These are phyloP conservation scores for Agaricus blazei DNA, from an alignment of 768 basidiomycete genomes.

Conservation along the genomic window DNA sequence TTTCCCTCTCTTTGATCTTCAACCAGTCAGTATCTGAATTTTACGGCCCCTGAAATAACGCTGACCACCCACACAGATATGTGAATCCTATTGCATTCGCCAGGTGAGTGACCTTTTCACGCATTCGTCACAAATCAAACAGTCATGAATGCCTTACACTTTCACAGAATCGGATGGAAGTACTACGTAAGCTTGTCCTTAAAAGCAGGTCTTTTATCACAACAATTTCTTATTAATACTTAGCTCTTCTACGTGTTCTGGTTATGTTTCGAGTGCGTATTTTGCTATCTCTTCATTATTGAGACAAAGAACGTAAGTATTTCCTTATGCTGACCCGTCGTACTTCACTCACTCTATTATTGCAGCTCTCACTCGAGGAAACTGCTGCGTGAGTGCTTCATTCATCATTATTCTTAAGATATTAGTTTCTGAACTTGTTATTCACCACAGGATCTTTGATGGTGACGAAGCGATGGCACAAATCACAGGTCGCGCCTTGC, in stretches of 20 bases:
- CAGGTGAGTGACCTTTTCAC: conserved; percentile 15
- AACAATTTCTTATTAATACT: background rate
- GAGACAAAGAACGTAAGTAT: conserved; percentile 42
- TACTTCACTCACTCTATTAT: background rate
- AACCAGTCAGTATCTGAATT: conserved; percentile 40
- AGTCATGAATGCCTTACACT: conserved; percentile 20
- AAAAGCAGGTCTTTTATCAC: background rate
- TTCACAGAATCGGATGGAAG: conserved; percentile 51
- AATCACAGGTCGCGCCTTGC: conserved; percentile 24
- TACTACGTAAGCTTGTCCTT: conserved; percentile 42
- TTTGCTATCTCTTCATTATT: conserved; percentile 47
- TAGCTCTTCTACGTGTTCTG: conserved; percentile 49
- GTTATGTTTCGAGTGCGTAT: conserved; percentile 49
- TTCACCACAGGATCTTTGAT: conserved; percentile 41
- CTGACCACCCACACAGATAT: conserved; percentile 26
- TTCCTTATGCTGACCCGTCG: background rate
- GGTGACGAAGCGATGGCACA: conserved; percentile 41
- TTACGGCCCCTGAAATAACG: background rate
- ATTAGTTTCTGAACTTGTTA: background rate
- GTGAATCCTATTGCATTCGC: conserved; percentile 43
- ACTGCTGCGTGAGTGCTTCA: conserved; percentile 39
- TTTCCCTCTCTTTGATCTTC: conserved; percentile 62
- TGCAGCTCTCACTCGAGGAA: conserved; percentile 53
- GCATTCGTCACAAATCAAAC: background rate
- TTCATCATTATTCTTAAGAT: background rate